Evolutionary conservation across 495 filamentous ascomycete genomes (phyloP), one percentile per base, ranked within the genome.

Genomic region (Trichoderma virens): DNA sequence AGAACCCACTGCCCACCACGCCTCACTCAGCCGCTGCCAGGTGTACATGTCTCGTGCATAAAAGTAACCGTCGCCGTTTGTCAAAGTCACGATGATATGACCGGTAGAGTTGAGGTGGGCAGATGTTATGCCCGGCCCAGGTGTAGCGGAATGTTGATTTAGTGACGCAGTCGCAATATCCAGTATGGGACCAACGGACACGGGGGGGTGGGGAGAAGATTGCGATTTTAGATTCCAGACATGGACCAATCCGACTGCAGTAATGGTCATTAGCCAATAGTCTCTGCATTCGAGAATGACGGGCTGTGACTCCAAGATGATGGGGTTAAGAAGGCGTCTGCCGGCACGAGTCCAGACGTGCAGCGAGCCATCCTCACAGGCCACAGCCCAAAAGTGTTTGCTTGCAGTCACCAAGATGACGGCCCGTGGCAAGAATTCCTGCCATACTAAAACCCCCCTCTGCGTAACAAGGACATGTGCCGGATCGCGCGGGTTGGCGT

Each of bases 1-100:
- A 71, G 89, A 93, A 27, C 93, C 93, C 0, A 97, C 91, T 2
- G 94, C 93, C 94, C 95, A 99, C 95, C 94, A 99, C 1, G 89
- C 80, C 75, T 99, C 94, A 4, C 90, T 92, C 14, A 98, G 80
- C 11, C 93, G 87, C 77, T 97, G 93, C 94, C 94, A 99, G n/a
- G 86, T 82, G 70, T 84, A 92, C 86, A 98, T 88, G 20, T 77
- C 75, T 0, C 86, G 84, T 1, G 88, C 90, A 76, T 98, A 99
- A 28, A 86, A 83, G 70, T 91, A 98, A 3, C 95, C 94, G 67
- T 98, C 93, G 16, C 94, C 94, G 68, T 96, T 97, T 30, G 86
- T 91, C 45, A 99, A 80, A 0, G 91, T 91, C 3, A 97, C 82
- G 27, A 98, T 82, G 31, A 97, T 82, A 11, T 87, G 78, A 13